A percentile compares a stretch with the other conserved stretches of the same genome.
phyloP scores from a whole-genome alignment of 2,329 filamentous ascomycete genomes.

The Tolypocladium tropicale region DNA sequence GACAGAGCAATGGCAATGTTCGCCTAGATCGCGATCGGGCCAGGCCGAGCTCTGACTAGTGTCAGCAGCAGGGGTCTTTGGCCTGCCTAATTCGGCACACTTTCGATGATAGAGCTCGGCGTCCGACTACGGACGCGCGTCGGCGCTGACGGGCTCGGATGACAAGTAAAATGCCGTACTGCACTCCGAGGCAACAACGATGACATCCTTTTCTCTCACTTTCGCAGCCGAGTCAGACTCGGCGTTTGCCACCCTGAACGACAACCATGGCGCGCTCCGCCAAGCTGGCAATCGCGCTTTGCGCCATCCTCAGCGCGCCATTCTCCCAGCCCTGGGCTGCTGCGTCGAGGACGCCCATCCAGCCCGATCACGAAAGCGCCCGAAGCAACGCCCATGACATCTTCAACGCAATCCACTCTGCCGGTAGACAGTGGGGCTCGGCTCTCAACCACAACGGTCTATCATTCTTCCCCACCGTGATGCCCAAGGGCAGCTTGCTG shows the following conservation, averaged over 20 bases:
- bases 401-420: constrained; percentile 64
- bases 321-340: background rate
- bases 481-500: constrained; percentile 54
- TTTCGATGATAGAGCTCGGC: background rate
- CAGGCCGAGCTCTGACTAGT: background rate
- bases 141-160: background rate
- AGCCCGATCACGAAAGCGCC: constrained; percentile 27
- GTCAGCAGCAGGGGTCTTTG: background rate
- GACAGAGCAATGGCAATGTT: background rate
- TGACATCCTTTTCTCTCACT: background rate
- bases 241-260: background rate
- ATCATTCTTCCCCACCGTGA: constrained; percentile 55
- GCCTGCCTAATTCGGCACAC: background rate
- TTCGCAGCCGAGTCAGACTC: no score
- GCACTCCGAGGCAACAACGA: background rate
- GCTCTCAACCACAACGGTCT: constrained; percentile 68
- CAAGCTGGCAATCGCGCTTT: background rate
- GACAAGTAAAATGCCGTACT: background rate
- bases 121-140: background rate
- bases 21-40: background rate
- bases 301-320: background rate
- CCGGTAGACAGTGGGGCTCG: constrained; percentile 65
- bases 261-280: background rate
- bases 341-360: constrained; percentile 10
- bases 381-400: constrained; percentile 49